Conservation (phyloP, 2,329 filamentous ascomycete species). For the Parafenestella ontariensis region DNA sequence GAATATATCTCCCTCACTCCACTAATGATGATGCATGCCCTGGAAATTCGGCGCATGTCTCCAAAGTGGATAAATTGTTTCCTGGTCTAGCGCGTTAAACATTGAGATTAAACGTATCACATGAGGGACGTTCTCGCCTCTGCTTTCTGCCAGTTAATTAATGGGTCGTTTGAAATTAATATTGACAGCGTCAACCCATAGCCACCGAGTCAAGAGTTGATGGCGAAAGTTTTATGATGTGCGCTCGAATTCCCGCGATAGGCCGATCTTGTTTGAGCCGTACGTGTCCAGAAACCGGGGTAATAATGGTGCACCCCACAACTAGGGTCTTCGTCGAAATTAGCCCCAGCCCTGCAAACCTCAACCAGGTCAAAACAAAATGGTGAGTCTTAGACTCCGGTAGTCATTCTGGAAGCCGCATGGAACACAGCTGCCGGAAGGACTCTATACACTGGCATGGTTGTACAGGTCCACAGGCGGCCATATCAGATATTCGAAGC, state of each 20-base stretch:
- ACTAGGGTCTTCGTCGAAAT: not conserved
- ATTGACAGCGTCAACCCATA: not conserved
- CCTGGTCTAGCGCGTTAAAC: not conserved
- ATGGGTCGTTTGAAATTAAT: not conserved
- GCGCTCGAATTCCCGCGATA: not conserved
- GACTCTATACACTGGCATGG: too few relatives aligned
- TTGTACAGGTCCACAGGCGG: too few relatives aligned
- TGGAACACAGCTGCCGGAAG: not conserved
- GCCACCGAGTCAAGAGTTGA: not conserved
- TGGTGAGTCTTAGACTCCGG: not conserved
- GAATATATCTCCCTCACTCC: not conserved
- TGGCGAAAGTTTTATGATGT: not conserved
- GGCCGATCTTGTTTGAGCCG: not conserved
- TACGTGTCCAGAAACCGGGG: not conserved
- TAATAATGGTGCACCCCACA: not conserved
- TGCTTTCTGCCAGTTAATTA: not conserved
- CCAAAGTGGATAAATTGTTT: slow-evolving; percentile 18
- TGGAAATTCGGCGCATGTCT: slow-evolving; percentile 8
- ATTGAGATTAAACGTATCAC: not conserved
- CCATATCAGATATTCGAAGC: too few relatives aligned
- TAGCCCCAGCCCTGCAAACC: not conserved
- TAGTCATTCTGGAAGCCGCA: not conserved
- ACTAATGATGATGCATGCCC: slow-evolving; percentile 4
- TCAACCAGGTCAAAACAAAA: not conserved
- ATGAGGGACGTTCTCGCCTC: not conserved